A percentile compares a stretch with the other conserved stretches of the same genome.
Evolutionary conservation across 805 yeast genomes (phyloP).

Genomic region (Phaffomyces antillensis): DNA sequence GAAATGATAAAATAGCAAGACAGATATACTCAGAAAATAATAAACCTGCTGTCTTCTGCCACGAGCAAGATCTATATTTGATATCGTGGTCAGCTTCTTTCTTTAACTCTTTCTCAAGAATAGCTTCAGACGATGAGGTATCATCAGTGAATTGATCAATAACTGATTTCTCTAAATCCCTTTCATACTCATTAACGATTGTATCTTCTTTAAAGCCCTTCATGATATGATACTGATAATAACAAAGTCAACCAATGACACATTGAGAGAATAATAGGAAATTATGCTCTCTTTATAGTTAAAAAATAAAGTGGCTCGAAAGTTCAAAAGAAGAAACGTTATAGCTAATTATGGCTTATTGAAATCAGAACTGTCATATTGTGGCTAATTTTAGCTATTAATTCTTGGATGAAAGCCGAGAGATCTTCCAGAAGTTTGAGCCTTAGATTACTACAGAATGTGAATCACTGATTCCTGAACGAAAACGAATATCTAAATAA

Average conservation of each 20-base stretch:
- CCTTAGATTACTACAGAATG: too few relatives aligned
- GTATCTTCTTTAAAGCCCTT: too few relatives aligned
- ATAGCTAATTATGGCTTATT: neutral
- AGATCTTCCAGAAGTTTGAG: too few relatives aligned
- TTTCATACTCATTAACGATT: neutral
- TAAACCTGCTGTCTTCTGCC: constrained; percentile 55
- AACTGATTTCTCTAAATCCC: neutral
- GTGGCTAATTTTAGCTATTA: neutral
- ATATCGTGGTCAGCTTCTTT: constrained; percentile 26
- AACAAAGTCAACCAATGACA: too few relatives aligned
- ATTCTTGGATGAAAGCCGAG: too few relatives aligned
- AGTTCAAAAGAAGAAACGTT: too few relatives aligned
- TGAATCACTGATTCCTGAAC: too few relatives aligned
- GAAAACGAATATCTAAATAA: too few relatives aligned
- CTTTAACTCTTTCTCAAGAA: constrained; percentile 13
- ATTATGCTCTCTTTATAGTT: too few relatives aligned
- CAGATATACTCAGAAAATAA: constrained; percentile 55
- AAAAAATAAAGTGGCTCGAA: too few relatives aligned
- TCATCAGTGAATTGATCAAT: neutral
- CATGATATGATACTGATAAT: too few relatives aligned
- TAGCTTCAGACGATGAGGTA: constrained; percentile 11
- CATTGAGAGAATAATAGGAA: too few relatives aligned
- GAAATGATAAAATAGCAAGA: constrained; percentile 58
- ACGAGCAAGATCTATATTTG: constrained; percentile 45
- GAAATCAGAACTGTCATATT: neutral